Percentiles rank a stretch among this genome's conserved stretches.
phyloP scores from a whole-genome alignment of 345 rosid species.

The Hibiscus tridactylites region DNA sequence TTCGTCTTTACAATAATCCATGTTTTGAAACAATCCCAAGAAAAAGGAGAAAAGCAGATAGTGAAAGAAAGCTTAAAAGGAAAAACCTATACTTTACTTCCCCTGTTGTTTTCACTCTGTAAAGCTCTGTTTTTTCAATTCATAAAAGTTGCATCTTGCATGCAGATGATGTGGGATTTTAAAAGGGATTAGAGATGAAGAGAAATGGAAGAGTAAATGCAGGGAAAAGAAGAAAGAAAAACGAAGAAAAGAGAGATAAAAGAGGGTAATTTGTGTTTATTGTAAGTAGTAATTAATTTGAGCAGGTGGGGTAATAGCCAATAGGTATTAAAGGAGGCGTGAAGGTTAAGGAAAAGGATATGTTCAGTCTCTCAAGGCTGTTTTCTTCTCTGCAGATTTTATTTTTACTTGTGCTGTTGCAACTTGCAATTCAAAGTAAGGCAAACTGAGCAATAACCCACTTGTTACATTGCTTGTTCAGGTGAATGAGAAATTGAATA shows the following conservation, averaged over 20 bases:
- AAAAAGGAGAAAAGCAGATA: background rate
- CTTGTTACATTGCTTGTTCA: background rate
- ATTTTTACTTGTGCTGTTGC: background rate
- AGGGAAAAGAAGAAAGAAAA: background rate
- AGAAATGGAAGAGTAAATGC: background rate
- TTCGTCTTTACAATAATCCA: conserved; percentile 35
- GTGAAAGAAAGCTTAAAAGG: conserved; percentile 1
- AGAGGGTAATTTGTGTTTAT: no score
- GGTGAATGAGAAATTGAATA: background rate
- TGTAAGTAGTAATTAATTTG: background rate
- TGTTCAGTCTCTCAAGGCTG: background rate
- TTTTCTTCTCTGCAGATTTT: background rate
- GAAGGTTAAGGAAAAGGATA: conserved; percentile 4
- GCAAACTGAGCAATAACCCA: background rate
- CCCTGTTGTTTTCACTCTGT: conserved; percentile 20
- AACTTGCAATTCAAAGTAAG: background rate
- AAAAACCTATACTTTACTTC: background rate
- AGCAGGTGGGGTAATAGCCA: background rate
- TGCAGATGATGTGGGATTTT: conserved; percentile 6
- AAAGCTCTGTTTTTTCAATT: conserved; percentile 9
- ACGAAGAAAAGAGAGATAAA: background rate
- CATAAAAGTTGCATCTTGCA: background rate
- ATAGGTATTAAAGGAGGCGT: conserved; percentile 6
- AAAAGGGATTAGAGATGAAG: conserved; percentile 9
- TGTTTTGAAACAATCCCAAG: conserved; percentile 10